Conservation (phyloP, 1,284 basidiomycete species). For the Ceratobasidium sp. region DNA sequence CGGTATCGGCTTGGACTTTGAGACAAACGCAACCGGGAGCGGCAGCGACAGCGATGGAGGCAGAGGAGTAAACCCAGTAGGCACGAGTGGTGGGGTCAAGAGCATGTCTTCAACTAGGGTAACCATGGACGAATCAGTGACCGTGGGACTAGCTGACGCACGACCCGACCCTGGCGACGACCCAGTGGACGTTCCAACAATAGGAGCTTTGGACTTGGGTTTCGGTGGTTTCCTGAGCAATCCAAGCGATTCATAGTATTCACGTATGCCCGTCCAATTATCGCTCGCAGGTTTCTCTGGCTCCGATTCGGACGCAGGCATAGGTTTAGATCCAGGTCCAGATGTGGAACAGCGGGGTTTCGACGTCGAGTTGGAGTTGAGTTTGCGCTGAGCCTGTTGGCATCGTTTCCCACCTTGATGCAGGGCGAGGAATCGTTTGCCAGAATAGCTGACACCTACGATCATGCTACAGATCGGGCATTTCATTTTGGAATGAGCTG, state of each 20-base stretch:
- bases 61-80: not conserved
- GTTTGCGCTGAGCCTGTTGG: not conserved
- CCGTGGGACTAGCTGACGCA: not conserved
- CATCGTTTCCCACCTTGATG: not conserved
- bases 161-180: too few relatives aligned
- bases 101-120: not conserved
- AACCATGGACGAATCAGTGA: not conserved
- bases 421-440: not conserved
- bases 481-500: conserved; percentile 6
- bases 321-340: too few relatives aligned
- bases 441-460: not conserved
- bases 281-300: too few relatives aligned
- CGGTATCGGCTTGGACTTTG: too few relatives aligned
- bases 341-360: not conserved
- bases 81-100: not conserved
- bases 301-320: not conserved
- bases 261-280: not conserved
- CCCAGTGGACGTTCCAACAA: too few relatives aligned
- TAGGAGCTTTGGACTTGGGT: too few relatives aligned
- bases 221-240: not conserved
- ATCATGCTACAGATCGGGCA: conserved; percentile 1
- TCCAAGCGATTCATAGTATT: not conserved
- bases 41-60: not conserved
- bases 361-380: not conserved
- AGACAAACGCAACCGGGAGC: too few relatives aligned